Base-by-base conservation (phyloP, 73 alveolate species). In the Paramecium biaurelia region DNA sequence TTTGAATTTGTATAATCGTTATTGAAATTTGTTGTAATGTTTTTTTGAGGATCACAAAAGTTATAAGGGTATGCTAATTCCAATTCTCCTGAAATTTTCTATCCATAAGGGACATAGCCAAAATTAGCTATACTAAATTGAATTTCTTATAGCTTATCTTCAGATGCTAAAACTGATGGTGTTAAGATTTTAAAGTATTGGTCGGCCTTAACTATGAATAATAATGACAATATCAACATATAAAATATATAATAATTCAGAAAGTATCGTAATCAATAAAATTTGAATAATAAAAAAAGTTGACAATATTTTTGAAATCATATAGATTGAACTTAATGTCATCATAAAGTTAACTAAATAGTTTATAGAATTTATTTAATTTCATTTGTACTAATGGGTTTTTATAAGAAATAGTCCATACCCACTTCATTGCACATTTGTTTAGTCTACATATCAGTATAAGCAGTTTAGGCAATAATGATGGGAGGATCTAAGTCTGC, bases 31-130 rank as follows among this genome's bases (percentile, higher is more conserved):
- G 4, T 5, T 21, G 41, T 58, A 9, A 1, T 38, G 1, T 38
- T 10, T 0, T 57, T n/a, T 7, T 12, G 58, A 47, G 3, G 26
- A 3, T 76, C 24, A n/a, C 89, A 76, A 76, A 9, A 35, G 41
- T 76, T 41, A 5, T n/a, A 37, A 38, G 89, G 89, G 7, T 5
- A 4, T 0, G 89, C 89, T 15, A 76, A 4, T n/a, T 38, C 63
- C 23, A 76, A 30, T 9, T 37, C n/a, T 0, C 72, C 89, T 15
- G 70, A 34, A 20, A 76, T 76, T 7, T 41, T n/a, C 23, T 76
- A 41, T 76, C 89, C 89, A 38, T 76, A 76, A 2, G 89, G 89
- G 7, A 76, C 70, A 14, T 20, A 76, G 1, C 89, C 89, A 41
- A 24, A 76, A 41, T 76, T 42, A 2, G 89, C 89, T n/a, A 42